Evolutionary conservation across 2,329 filamentous ascomycete genomes (phyloP), one percentile per base, ranked within the genome.

Genomic region (Drechmeria coniospora): DNA sequence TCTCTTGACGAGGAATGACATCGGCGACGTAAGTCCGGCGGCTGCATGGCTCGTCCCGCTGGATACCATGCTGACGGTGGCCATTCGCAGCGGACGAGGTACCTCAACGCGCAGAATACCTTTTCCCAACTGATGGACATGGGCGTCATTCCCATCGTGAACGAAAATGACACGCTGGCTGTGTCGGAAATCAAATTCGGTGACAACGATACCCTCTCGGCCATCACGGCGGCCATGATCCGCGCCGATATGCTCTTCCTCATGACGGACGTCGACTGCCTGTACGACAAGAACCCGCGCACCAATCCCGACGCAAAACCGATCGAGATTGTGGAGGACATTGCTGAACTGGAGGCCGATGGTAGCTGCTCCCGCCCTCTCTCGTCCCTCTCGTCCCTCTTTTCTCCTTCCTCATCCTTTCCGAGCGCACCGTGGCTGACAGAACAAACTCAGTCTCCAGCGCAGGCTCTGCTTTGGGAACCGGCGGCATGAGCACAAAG

Each of bases 111-210:
- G 1, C 84, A 94, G 55, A 94, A 93, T 47, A 95, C 90, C 0
- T 81, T 98, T 49, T 69, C 74, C 28, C 83, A 93, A 52, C 66
- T 95, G 25, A 61, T 98, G 12, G 76, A 86, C 44, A 90, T 94
- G 78, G 86, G 86, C 2, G 87, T 95, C 15, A 92, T 98, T 36
- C 90, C 90, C 8, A 94, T 98, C 43, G 90, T 98, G 37, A 98
- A 98, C 46, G 90, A 98, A 57, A 98, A 98, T 53, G 90, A 98
- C 52, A 98, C 90, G 3, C 61, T 98, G 30, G 83, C 86, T 15
- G 90, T 98, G 38, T 81, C 87, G 24, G 90, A 98, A 66, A 98
- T 98, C 59, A 95, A 95, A 62, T 98, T 98, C 48, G 90, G 90
- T 40, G 90, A 98, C 62, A 98, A 98, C 44, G 90, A 98, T 53